Evolutionary conservation across 306 rosid genomes (phyloP).

Genomic region (Herpetospermum pedunculosum): DNA sequence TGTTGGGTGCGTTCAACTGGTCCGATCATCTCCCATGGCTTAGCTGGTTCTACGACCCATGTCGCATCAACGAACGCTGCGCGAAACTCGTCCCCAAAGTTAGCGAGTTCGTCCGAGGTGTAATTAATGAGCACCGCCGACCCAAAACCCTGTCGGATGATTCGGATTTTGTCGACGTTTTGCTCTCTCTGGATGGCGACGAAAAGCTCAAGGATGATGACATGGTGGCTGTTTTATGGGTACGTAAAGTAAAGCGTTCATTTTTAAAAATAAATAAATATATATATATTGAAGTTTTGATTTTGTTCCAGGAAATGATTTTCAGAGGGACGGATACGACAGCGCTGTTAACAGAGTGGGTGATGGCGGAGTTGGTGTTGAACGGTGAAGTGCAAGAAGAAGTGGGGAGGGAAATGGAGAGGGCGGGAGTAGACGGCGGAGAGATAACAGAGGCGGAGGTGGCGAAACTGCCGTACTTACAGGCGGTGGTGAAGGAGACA

Average conservation of each 20-base stretch:
- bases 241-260: no score
- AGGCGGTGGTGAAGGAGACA: conserved; percentile 45
- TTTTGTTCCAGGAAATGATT: conserved; percentile 67
- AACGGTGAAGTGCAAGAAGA: conserved; percentile 20
- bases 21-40: conserved; percentile 43
- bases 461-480: conserved; percentile 28
- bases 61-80: conserved; percentile 26
- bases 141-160: conserved; percentile 9
- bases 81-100: conserved; percentile 36
- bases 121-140: conserved; percentile 33
- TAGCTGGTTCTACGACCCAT: conserved; percentile 26
- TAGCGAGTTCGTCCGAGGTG: conserved; percentile 16
- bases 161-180: conserved; percentile 41
- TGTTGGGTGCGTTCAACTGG: conserved; percentile 43
- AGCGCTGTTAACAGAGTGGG: conserved; percentile 47
- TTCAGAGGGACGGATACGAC: conserved; percentile 48
- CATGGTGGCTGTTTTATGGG: conserved; percentile 53
- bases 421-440: conserved; percentile 14
- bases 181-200: conserved; percentile 33
- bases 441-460: conserved; percentile 27
- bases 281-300: no score
- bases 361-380: conserved; percentile 38
- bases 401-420: conserved; percentile 19
- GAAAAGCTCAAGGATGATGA: conserved; percentile 38
- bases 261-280: no score